These are phyloP conservation scores for Ogataea pignaliae DNA, from an alignment of 805 yeast species.

Conservation along the genomic window DNA sequence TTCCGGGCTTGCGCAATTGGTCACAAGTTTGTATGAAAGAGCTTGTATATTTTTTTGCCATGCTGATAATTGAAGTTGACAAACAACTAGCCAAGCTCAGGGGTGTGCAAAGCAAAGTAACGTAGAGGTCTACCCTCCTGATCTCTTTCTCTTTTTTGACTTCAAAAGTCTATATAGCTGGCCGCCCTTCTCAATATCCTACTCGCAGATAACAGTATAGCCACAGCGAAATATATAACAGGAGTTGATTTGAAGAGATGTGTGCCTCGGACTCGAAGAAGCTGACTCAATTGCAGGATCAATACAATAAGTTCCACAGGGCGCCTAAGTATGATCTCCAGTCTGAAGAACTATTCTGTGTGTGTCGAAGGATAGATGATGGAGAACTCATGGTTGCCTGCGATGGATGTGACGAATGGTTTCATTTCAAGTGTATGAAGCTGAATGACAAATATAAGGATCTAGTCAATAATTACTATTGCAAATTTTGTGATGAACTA, in stretches of 20 bases:
- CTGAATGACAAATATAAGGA: constrained; percentile 46
- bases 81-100: no score
- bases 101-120: no score
- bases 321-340: constrained; percentile 39
- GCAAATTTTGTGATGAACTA: constrained; percentile 61
- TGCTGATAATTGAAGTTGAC: no score
- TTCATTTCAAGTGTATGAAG: constrained; percentile 74
- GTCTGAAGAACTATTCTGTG: constrained; percentile 67
- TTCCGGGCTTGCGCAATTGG: constrained; percentile 6
- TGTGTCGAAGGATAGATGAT: constrained; percentile 72
- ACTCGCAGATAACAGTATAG: no score
- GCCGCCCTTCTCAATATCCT: no score
- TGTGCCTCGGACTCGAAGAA: constrained; percentile 3
- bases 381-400: constrained; percentile 91
- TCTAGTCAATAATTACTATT: constrained; percentile 60
- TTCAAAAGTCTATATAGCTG: no score
- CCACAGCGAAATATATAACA: no score
- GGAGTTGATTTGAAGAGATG: no score
- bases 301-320: constrained; percentile 24
- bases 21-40: no score
- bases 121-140: no score
- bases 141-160: no score
- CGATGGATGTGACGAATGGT: constrained; percentile 96
- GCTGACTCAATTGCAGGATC: constrained; percentile 21
- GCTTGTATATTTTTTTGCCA: no score